Percentiles rank a stretch among this genome's conserved stretches.
phyloP scores from a whole-genome alignment of 768 basidiomycete genomes.

The Termitomyces sp. region DNA sequence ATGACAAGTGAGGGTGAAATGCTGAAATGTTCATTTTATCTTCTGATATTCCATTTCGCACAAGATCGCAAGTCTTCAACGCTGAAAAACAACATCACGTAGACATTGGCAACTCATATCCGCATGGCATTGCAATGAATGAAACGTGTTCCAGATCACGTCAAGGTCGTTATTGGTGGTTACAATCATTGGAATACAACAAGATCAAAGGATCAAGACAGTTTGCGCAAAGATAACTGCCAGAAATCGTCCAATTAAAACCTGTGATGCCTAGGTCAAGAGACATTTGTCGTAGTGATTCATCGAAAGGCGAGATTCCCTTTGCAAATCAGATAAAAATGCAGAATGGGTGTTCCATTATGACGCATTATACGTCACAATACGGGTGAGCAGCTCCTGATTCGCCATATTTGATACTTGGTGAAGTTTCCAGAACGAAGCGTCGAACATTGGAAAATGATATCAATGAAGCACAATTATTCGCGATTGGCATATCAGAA shows the following conservation, averaged over 20 bases:
- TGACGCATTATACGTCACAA: neutral
- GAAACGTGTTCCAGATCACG: neutral
- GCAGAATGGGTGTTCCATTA: too few species aligned
- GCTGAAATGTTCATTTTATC: neutral
- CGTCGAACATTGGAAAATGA: neutral
- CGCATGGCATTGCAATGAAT: neutral
- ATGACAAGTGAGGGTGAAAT: neutral
- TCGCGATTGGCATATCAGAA: neutral
- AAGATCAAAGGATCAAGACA: neutral
- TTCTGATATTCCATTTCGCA: neutral
- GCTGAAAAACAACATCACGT: neutral
- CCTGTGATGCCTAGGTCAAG: neutral
- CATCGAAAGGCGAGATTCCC: neutral
- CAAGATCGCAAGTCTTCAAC: neutral
- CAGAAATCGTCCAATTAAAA: too few species aligned
- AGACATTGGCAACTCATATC: neutral
- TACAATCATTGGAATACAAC: neutral
- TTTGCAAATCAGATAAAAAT: neutral
- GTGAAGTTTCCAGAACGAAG: neutral
- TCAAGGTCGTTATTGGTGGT: neutral
- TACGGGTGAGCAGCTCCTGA: neutral
- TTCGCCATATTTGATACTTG: neutral
- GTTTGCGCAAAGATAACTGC: neutral
- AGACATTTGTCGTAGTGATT: too few species aligned
- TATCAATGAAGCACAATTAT: neutral